Conservation (phyloP, 768 basidiomycete genomes). For the Agrocybe chaxingu region DNA sequence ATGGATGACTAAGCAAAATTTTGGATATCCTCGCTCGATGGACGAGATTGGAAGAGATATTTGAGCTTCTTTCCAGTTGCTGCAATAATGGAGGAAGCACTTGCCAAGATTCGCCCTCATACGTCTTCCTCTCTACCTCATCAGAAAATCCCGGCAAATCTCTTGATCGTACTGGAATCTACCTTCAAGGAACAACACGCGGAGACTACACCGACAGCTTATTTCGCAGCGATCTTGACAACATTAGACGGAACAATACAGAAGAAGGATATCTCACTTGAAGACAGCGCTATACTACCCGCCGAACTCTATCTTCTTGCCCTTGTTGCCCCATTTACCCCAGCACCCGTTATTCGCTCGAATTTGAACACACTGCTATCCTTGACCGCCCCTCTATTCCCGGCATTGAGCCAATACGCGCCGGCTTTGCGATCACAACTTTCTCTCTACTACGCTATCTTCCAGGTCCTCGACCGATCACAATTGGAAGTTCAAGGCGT, state of each 20-base stretch:
- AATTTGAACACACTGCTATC: slow-evolving; percentile 70
- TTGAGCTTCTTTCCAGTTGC: not conserved
- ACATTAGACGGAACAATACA: slow-evolving; percentile 77
- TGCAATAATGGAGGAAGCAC: slow-evolving; percentile 53
- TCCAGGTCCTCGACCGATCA: slow-evolving; percentile 67
- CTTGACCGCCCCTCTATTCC: slow-evolving; percentile 78
- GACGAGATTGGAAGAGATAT: not conserved
- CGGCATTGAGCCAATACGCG: slow-evolving; percentile 57
- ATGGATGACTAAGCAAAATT: slow-evolving; percentile 30
- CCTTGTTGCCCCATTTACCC: slow-evolving; percentile 72
- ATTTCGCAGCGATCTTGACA: slow-evolving; percentile 89
- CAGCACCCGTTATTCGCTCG: slow-evolving; percentile 75
- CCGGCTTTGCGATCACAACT: slow-evolving; percentile 87
- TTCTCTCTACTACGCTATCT: slow-evolving; percentile 65
- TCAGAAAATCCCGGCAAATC: slow-evolving; percentile 85
- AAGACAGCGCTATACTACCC: slow-evolving; percentile 75
- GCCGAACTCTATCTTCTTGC: slow-evolving; percentile 85
- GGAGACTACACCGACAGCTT: slow-evolving; percentile 78
- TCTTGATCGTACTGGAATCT: slow-evolving; percentile 82
- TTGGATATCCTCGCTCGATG: slow-evolving; percentile 8
- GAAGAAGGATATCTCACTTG: slow-evolving; percentile 44
- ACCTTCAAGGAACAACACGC: slow-evolving; percentile 69
- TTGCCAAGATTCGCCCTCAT: slow-evolving; percentile 87
- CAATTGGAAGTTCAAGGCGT: slow-evolving; percentile 66
- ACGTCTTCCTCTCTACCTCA: slow-evolving; percentile 77